Evolutionary conservation across 257 asterid genomes (phyloP).

Genomic region (Gentiana dahurica): DNA sequence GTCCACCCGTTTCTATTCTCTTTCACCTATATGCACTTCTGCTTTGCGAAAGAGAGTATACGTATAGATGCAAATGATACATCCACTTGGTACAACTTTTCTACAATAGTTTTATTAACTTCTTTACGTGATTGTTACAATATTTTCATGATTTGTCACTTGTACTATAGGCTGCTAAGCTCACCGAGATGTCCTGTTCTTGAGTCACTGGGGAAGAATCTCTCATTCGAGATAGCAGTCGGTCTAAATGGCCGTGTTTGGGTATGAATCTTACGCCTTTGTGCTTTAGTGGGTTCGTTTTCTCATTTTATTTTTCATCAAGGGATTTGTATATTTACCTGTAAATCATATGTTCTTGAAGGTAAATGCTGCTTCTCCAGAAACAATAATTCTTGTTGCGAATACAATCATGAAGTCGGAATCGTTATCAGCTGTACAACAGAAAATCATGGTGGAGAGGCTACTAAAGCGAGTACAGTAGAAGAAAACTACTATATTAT

Average conservation of each 20-base stretch:
- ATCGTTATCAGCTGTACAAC: conserved; percentile 68
- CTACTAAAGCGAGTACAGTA: conserved; percentile 59
- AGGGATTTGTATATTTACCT: conserved; percentile 4
- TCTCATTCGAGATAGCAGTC: conserved; percentile 88
- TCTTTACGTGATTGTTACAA: too few species aligned
- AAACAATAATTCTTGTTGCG: conserved; percentile 56
- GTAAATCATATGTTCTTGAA: conserved; percentile 10
- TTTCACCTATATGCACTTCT: too few species aligned
- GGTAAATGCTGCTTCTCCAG: conserved; percentile 76
- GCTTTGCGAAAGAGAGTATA: too few species aligned
- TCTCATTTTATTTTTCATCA: conserved; percentile 1
- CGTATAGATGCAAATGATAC: too few species aligned
- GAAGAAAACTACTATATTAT: conserved; percentile 4
- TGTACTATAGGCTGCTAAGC: conserved; percentile 50
- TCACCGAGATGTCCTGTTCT: conserved; percentile 83
- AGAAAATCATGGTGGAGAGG: conserved; percentile 69
- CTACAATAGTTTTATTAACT: too few species aligned
- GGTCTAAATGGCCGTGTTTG: conserved; percentile 94
- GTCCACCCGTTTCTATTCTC: too few species aligned
- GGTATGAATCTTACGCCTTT: conserved; percentile 35
- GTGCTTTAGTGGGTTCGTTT: conserved; percentile 5
- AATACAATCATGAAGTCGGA: conserved; percentile 80
- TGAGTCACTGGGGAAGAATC: conserved; percentile 84
- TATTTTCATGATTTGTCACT: neutral
- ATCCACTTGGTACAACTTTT: too few species aligned